Evolutionary conservation across 495 filamentous ascomycete species (phyloP).

Genomic region (Stereocaulon alpinum): DNA sequence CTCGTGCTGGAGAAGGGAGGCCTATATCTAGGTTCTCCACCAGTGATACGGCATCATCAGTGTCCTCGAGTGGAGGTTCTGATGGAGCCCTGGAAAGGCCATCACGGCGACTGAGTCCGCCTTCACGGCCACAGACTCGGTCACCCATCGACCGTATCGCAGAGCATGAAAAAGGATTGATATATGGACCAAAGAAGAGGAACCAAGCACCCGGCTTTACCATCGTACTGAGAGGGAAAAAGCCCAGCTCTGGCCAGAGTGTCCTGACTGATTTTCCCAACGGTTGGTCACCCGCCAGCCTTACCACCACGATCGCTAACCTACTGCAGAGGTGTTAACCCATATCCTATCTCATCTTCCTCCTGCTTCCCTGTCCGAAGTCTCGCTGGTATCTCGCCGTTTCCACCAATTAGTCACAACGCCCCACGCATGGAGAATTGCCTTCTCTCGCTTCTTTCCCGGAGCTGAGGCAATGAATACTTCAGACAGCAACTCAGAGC

Average conservation of each 20-base stretch:
- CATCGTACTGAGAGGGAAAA: conserved; percentile 44
- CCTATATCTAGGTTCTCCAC: conserved; percentile 17
- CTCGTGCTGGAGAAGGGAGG: conserved; percentile 21
- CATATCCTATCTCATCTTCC: conserved; percentile 86
- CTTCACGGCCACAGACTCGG: conserved; percentile 25
- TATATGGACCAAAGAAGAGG: conserved; percentile 35
- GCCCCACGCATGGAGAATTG: conserved; percentile 82
- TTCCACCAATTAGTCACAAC: conserved; percentile 77
- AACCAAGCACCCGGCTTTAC: conserved; percentile 46
- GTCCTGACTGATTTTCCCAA: conserved; percentile 63
- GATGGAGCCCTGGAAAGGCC: conserved; percentile 26
- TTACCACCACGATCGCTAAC: conserved; percentile 22
- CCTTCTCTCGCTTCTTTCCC: conserved; percentile 81
- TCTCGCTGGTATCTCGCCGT: conserved; percentile 72
- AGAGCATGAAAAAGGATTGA: conserved; percentile 60
- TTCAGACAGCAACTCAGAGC: conserved; percentile 18
- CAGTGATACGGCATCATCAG: conserved; percentile 15
- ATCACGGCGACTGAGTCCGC: conserved; percentile 26
- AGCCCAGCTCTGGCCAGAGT: conserved; percentile 35
- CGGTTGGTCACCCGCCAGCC: conserved; percentile 42
- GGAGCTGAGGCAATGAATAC: conserved; percentile 46
- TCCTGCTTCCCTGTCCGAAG: conserved; percentile 62
- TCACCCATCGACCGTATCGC: conserved; percentile 52
- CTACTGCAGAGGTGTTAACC: conserved; percentile 65
- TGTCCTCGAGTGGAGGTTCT: conserved; percentile 26